Evolutionary conservation across 2,329 filamentous ascomycete genomes (phyloP).

Genomic region (Hypomyces perniciosus): DNA sequence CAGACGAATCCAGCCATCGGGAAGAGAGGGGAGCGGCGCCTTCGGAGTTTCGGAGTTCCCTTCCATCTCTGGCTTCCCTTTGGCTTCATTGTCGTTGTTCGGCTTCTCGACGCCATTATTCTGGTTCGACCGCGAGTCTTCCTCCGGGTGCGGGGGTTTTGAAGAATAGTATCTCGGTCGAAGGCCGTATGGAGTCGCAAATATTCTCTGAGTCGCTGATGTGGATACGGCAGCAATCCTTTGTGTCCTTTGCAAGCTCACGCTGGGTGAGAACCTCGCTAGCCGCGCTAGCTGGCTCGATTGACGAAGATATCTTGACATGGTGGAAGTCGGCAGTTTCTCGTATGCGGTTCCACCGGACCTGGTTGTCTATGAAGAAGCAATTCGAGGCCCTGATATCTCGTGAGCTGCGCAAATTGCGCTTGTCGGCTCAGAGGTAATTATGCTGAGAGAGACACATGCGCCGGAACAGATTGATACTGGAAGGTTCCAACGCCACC

Average conservation of each 20-base stretch:
- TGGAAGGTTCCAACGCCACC: constrained; percentile 11
- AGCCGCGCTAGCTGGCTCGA: constrained; percentile 60
- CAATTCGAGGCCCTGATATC: constrained; percentile 21
- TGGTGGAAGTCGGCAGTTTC: constrained; percentile 34
- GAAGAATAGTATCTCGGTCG: constrained; percentile 33
- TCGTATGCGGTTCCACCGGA: constrained; percentile 30
- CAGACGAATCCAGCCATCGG: constrained; percentile 43
- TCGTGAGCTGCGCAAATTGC: constrained; percentile 27
- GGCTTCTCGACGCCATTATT: constrained; percentile 6
- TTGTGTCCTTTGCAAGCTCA: constrained; percentile 42
- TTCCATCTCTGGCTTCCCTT: constrained; percentile 15
- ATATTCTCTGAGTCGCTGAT: constrained; percentile 29
- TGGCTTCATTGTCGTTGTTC: constrained; percentile 20
- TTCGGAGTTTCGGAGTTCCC: constrained; percentile 21
- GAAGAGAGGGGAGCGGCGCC: constrained; percentile 29
- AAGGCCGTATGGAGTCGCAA: constrained; percentile 29
- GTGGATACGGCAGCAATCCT: constrained; percentile 28
- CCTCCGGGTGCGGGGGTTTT: constrained; percentile 33
- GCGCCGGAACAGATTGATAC: constrained; percentile 1
- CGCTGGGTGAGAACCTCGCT: constrained; percentile 50
- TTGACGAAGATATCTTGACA: constrained; percentile 62
- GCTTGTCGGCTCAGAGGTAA: constrained; percentile 13
- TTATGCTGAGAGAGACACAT: constrained; percentile 1
- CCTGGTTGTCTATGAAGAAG: constrained; percentile 17
- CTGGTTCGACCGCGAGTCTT: constrained; percentile 24